Evolutionary conservation across 2,329 filamentous ascomycete species (phyloP), one percentile per base, ranked within the genome.

Genomic region (Colletotrichum liriopes): DNA sequence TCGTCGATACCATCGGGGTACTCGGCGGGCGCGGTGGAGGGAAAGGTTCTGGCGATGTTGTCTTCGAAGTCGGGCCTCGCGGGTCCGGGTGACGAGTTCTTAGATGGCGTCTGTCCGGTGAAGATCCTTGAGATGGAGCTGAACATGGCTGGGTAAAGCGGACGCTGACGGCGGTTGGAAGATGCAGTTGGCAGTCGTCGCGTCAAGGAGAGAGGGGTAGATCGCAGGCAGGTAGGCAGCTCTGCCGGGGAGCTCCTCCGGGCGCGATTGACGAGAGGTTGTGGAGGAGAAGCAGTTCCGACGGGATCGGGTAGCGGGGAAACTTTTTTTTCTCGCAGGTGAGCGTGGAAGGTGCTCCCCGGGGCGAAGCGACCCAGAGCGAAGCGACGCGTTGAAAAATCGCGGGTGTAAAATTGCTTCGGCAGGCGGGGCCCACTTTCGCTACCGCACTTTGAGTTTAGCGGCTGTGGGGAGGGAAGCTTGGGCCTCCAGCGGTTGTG

Each of bases 1-100:
- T 56, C 56, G 18, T 72, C 65, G 35, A 65, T 55, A 8, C 35
- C 61, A 29, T 65, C 49, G 45, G 47, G 41, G 16, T 55, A 37
- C 52, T 67, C 49, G 41, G 66, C 51, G 18, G 70, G 70, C 35
- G 70, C 70, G 20, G 70, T 72, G 3, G 70, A 72, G 8, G 70
- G 26, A 29, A 65, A 65, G 1, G 12, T 26, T 14, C 54, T 39
- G 26, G 26, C 32, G 5, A 35, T 35, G 52, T 23, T 23, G 9
- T 65, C 47, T 23, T 70, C 60, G 35, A 29, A 49, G 2, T 51
- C 18, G 11, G 70, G 65, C 23, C 70, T 69, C 32, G 45, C 32
- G 23, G 70, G 70, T 37, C 70, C 70, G 29, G 70, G 70, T 2
- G 66, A 72, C 52, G 70, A 72, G 47, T 70, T 63, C 54, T 72